Evolutionary conservation across 148 eudicot species (phyloP), one percentile per base, ranked within the genome.

Genomic region (Silene conica): DNA sequence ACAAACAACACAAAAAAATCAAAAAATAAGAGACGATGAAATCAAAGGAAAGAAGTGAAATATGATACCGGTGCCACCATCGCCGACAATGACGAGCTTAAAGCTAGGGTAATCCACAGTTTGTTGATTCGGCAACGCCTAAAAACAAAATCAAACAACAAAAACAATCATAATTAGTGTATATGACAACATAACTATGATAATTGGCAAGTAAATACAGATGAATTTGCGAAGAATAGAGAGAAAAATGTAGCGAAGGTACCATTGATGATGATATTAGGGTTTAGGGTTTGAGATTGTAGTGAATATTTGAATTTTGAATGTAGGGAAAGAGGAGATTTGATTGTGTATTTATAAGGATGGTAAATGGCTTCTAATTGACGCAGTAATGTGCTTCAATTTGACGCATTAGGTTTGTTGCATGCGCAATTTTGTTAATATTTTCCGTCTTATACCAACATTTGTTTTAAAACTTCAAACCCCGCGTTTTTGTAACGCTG

Each of bases 31-130:
- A 23, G 9, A 62, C 28, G n/a, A 57, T 19, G 16, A 72, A 10
- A 26, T 8, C 0, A 50, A 54, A 54, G 20, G 54, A 8, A 18
- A 54, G 9, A 0, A 71, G 31, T 18, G 23, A 16, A 3, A 25
- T 4, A 3, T 8, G 0, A 23, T 75, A 75, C 78, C 78, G 34
- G 78, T 75, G 58, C 78, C 78, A n/a, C 78, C 78, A 25, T 75
- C 78, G 41, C 78, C 78, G 57, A 75, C 78, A 41, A 75, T 18
- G n/a, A 75, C 72, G 59, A 75, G 78, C 78, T 75, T 75, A 60
- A 75, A 56, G 65, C 72, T 75, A 67, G 76, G 61, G 14, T 48
- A 73, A 18, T 63, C 46, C 18, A 38, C 78, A 55, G 78, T 41
- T 6, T 56, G 64, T 34, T 66, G 55, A 55, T 34, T 41, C 4